These are phyloP conservation scores for Diaporthe sp. DNA, from an alignment of 2,329 filamentous ascomycete species.

Conservation along the genomic window DNA sequence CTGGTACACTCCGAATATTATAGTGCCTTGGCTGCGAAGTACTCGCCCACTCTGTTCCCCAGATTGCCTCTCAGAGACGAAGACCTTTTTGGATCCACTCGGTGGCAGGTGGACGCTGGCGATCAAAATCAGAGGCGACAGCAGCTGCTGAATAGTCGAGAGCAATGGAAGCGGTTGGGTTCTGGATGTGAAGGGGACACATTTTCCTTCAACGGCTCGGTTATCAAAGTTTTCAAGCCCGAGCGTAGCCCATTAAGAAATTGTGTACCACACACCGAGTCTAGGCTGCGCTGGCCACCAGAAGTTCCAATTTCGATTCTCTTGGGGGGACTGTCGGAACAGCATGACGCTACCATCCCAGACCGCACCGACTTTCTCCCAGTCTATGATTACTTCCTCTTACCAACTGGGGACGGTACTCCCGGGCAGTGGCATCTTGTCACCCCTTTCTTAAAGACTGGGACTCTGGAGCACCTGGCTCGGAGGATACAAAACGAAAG, in stretches of 20 bases:
- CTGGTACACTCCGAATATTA: constrained; percentile 28
- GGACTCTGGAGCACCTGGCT: constrained; percentile 47
- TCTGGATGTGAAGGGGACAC: constrained; percentile 50
- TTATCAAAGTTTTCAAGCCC: constrained; percentile 50
- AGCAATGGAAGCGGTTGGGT: constrained; percentile 48
- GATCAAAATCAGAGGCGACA: neutral
- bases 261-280: constrained; percentile 44
- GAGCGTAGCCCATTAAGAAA: constrained; percentile 49
- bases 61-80: constrained; percentile 10
- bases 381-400: constrained; percentile 50
- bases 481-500: constrained; percentile 42
- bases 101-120: neutral
- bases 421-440: constrained; percentile 48
- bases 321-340: constrained; percentile 45
- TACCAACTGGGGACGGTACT: constrained; percentile 30
- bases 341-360: neutral
- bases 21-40: constrained; percentile 29
- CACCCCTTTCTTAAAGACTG: constrained; percentile 47
- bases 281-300: constrained; percentile 47
- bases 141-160: constrained; percentile 42
- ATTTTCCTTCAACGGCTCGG: constrained; percentile 47
- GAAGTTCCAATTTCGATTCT: constrained; percentile 50
- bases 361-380: constrained; percentile 46
- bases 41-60: constrained; percentile 23
- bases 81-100: constrained; percentile 8